These are phyloP conservation scores for Apiospora pterosperma DNA, from an alignment of 2,329 filamentous ascomycete species.

Conservation along the genomic window DNA sequence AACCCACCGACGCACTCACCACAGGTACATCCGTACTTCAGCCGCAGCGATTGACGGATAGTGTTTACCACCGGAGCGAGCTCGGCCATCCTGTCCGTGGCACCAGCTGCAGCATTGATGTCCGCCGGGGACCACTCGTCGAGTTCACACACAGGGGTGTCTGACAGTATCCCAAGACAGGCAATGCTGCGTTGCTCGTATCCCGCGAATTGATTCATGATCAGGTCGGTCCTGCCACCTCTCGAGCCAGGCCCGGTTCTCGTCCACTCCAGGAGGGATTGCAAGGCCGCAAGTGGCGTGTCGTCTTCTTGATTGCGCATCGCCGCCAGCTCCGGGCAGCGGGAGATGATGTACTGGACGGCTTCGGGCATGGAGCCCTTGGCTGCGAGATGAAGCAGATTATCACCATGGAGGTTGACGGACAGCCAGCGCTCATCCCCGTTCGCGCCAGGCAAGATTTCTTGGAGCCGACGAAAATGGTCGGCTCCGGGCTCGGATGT, in stretches of 20 bases:
- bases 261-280: not conserved
- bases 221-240: no score
- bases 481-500: not conserved
- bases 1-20: conserved; percentile 32
- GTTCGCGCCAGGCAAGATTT: not conserved
- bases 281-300: not conserved
- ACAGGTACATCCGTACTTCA: conserved; percentile 35
- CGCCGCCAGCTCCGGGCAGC: not conserved
- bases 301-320: not conserved
- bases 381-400: not conserved
- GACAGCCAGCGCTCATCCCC: not conserved
- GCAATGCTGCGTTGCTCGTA: not conserved
- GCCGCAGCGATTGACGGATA: conserved; percentile 15
- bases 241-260: not conserved
- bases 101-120: no score
- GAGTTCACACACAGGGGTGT: not conserved
- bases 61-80: not conserved
- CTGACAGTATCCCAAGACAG: not conserved
- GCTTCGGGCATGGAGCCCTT: not conserved
- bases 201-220: not conserved
- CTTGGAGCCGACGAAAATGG: not conserved
- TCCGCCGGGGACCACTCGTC: not conserved
- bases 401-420: not conserved
- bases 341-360: not conserved
- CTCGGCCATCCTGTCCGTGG: no score